Conservation (phyloP, 768 basidiomycete genomes). For the Roridomyces roridus region DNA sequence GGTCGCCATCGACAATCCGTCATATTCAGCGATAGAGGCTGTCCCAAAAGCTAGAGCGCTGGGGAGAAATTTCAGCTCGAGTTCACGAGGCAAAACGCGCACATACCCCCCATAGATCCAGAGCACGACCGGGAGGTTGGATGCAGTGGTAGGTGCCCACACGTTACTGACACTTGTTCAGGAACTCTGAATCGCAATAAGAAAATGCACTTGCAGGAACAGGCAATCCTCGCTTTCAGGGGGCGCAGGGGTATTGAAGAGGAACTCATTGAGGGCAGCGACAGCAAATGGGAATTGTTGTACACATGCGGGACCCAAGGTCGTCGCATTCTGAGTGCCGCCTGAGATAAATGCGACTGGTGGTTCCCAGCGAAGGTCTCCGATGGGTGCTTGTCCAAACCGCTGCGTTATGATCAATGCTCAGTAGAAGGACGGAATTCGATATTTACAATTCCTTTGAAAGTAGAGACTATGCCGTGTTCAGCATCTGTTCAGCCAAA, state of each 20-base stretch:
- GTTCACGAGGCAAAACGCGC: too few species aligned
- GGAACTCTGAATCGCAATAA: too few species aligned
- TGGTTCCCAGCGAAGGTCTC: constrained; percentile 11
- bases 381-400: constrained; percentile 4
- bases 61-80: not conserved
- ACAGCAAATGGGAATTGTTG: constrained; percentile 9
- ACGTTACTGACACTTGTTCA: constrained; percentile 15
- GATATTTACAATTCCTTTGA: too few species aligned
- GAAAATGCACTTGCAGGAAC: not conserved
- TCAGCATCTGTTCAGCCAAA: too few species aligned
- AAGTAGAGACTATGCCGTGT: too few species aligned
- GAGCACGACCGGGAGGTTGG: constrained; percentile 11
- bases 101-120: constrained; percentile 20
- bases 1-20: constrained; percentile 1
- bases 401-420: too few species aligned
- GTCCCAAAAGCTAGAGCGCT: constrained; percentile 9
- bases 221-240: constrained; percentile 14
- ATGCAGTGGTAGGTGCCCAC: too few species aligned
- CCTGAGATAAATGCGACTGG: constrained; percentile 10
- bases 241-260: constrained; percentile 13
- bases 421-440: too few species aligned
- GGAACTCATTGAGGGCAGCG: not conserved
- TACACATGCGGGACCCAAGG: constrained; percentile 8
- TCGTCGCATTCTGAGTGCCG: constrained; percentile 1
- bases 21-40: not conserved